phyloP scores from a whole-genome alignment of 805 yeast species.

The Limtongia smithiae region DNA sequence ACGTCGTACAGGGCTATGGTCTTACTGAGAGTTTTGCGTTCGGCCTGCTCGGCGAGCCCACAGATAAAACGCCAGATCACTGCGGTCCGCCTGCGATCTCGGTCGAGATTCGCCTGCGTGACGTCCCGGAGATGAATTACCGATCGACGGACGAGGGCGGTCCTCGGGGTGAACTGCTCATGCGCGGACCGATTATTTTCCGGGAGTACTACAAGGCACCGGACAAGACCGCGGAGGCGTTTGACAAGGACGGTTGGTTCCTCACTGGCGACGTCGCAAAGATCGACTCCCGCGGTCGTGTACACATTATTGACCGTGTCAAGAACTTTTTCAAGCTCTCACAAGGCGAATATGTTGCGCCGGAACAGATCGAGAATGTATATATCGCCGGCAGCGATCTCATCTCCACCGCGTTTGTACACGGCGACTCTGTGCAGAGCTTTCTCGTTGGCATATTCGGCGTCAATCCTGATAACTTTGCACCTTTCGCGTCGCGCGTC shows the following conservation, averaged over 20 bases:
- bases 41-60: slow-evolving; percentile 36
- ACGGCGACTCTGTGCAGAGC: slow-evolving; percentile 59
- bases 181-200: slow-evolving; percentile 65
- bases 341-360: slow-evolving; percentile 68
- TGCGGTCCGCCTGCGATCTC: slow-evolving; percentile 58
- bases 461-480: slow-evolving; percentile 49
- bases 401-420: slow-evolving; percentile 54
- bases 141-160: slow-evolving; percentile 42
- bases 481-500: slow-evolving; percentile 33
- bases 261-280: slow-evolving; percentile 51
- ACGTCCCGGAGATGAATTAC: slow-evolving; percentile 62
- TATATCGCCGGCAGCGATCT: slow-evolving; percentile 54
- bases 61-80: slow-evolving; percentile 50
- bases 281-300: slow-evolving; percentile 51
- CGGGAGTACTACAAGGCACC: slow-evolving; percentile 53
- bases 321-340: slow-evolving; percentile 72
- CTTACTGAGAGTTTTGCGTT: slow-evolving; percentile 31
- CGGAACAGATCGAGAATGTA: slow-evolving; percentile 67
- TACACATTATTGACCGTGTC: slow-evolving; percentile 66
- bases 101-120: slow-evolving; percentile 57
- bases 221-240: slow-evolving; percentile 50
- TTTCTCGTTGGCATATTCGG: slow-evolving; percentile 62
- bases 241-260: slow-evolving; percentile 46
- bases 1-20: slow-evolving; percentile 59
- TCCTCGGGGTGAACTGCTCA: slow-evolving; percentile 57